Conservation (phyloP, 2,329 filamentous ascomycete species). For the Coniochaeta prunicola region DNA sequence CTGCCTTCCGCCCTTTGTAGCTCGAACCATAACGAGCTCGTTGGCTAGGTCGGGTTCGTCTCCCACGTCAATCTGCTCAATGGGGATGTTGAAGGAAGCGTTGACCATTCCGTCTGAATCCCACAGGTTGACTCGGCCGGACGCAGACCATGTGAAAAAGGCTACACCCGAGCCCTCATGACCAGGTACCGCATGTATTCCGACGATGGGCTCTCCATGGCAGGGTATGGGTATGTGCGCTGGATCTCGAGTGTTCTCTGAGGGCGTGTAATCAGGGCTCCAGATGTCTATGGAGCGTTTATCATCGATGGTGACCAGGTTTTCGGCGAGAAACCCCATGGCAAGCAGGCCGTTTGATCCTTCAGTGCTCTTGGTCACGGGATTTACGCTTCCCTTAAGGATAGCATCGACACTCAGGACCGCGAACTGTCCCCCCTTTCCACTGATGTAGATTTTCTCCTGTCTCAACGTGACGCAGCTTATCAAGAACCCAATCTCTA, state of each 20-base stretch:
- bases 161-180: constrained; percentile 57
- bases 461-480: constrained; percentile 58
- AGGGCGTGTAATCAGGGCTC: constrained; percentile 38
- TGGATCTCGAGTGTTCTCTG: constrained; percentile 24
- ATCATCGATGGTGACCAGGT: constrained; percentile 68
- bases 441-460: constrained; percentile 58
- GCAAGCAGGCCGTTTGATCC: constrained; percentile 48
- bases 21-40: constrained; percentile 51
- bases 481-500: constrained; percentile 60
- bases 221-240: constrained; percentile 52
- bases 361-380: constrained; percentile 29
- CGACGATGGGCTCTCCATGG: constrained; percentile 60
- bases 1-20: constrained; percentile 53
- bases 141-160: constrained; percentile 85
- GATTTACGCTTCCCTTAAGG: constrained; percentile 31
- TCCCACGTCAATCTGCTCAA: constrained; percentile 54
- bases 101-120: constrained; percentile 62
- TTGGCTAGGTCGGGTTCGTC: constrained; percentile 47
- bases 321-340: constrained; percentile 59
- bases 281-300: constrained; percentile 68
- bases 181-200: constrained; percentile 58
- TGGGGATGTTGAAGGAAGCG: constrained; percentile 54
- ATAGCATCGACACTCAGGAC: constrained; percentile 44
- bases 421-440: constrained; percentile 54
- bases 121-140: constrained; percentile 80